phyloP scores from a whole-genome alignment of 192 early-diverging fungal genomes.

The Coemansia sp. region DNA sequence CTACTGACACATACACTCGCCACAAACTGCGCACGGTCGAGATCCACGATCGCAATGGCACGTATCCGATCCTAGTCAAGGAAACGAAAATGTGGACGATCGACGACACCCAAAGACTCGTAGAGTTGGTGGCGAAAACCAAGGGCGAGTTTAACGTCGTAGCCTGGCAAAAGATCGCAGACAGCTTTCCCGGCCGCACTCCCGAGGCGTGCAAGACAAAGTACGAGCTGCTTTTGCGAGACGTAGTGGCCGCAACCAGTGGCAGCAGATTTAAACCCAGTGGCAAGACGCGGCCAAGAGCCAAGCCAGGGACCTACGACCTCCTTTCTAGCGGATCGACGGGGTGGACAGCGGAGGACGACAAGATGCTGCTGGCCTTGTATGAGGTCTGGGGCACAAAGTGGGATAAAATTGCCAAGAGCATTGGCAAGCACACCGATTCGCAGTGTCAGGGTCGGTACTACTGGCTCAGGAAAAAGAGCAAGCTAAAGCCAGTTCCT shows the following conservation, averaged over 20 bases:
- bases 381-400: not conserved
- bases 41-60: not conserved
- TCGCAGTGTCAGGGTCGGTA: slow-evolving; percentile 1
- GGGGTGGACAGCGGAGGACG: slow-evolving; percentile 2
- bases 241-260: not conserved
- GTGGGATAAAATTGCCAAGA: not conserved
- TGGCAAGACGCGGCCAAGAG: not conserved
- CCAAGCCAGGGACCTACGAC: not conserved
- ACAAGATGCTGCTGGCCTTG: not conserved
- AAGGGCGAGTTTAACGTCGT: not conserved
- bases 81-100: not conserved
- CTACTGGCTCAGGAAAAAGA: slow-evolving; percentile 1
- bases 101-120: not conserved
- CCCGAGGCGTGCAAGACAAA: not conserved
- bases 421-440: not conserved
- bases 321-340: not conserved
- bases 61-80: not conserved
- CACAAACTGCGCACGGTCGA: not conserved
- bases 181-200: not conserved
- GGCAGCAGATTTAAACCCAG: not conserved
- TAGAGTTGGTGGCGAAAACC: not conserved
- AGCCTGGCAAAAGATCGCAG: not conserved
- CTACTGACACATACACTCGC: not conserved
- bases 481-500: not conserved
- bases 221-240: not conserved